Evolutionary conservation across 805 yeast species (phyloP), one percentile per base, ranked within the genome.

Genomic region (Hanseniaspora hatyaiensis): DNA sequence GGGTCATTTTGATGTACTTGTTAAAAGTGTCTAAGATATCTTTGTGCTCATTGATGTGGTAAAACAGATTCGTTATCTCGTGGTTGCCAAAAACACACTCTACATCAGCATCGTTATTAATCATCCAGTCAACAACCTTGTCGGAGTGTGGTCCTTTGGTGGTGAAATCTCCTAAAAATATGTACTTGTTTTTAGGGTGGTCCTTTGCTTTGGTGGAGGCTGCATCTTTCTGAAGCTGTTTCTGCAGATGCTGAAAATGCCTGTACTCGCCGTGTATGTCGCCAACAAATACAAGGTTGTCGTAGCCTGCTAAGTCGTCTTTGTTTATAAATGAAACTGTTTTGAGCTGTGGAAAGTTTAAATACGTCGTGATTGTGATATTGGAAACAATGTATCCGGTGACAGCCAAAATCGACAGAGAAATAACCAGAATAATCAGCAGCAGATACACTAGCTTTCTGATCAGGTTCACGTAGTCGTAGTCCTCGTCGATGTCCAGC

Each of bases 81-180:
- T 89, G 96, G 65, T 88, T 88, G 0, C 97, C 96, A 50, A 92
- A 65, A 2, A 88, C 76, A 59, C 95, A 87, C 47, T 75, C 77
- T 13, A 83, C 72, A 2, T 49, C 33, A 4, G 54, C 54, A 13
- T 73, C 65, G 54, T 77, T 59, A 19, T 74, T 66, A 29, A 79
- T 68, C 16, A 83, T 78, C 56, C 63, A 79, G 51, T 86, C 80
- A 9, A 87, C 59, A 2, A 86, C 86, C 33, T 72, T 74, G 12
- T 74, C 52, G 1, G 94, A 82, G 50, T 82, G 77, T 4, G 82
- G 79, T 1, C 97, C 97, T 59, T 88, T 89, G 43, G 86, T 71
- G 15, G 84, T 68, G 60, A 87, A 84, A 59, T 88, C 96, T 3
- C 97, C 97, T 18, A 87, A 62, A 19, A 87, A 65, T 1, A 88